Evolutionary conservation across 2,329 filamentous ascomycete species (phyloP).

Genomic region (Proliferodiscus dingleyae): DNA sequence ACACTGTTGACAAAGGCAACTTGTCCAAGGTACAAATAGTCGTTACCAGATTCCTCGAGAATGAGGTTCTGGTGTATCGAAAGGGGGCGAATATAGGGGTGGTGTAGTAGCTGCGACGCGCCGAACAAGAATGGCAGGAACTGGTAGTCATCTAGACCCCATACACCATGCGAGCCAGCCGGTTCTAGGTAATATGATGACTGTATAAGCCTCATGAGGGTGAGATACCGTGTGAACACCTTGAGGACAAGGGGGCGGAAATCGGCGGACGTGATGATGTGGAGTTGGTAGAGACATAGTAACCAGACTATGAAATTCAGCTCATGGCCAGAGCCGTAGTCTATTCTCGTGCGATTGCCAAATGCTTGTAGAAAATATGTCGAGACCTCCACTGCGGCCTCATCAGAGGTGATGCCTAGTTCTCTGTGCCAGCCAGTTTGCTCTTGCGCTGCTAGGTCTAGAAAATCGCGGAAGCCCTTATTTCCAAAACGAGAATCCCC

Average conservation of each 20-base stretch:
- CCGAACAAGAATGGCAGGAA: constrained; percentile 96
- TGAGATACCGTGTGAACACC: constrained; percentile 78
- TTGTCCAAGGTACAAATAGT: constrained; percentile 89
- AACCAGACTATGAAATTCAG: constrained; percentile 97
- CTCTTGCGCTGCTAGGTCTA: constrained; percentile 60
- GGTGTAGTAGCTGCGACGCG: constrained; percentile 80
- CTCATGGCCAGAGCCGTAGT: constrained; percentile 97
- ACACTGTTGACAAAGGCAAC: constrained; percentile 92
- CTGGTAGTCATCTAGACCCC: constrained; percentile 96
- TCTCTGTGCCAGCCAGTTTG: constrained; percentile 55
- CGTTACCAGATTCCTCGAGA: constrained; percentile 76
- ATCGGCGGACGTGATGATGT: constrained; percentile 56
- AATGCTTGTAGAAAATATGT: constrained; percentile 80
- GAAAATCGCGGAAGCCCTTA: constrained; percentile 78
- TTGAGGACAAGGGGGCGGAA: constrained; percentile 71
- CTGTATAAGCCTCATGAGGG: constrained; percentile 82
- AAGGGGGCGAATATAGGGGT: constrained; percentile 72
- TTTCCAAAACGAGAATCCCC: constrained; percentile 92
- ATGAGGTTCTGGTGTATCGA: constrained; percentile 84
- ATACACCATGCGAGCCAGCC: constrained; percentile 93
- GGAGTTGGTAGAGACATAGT: constrained; percentile 82
- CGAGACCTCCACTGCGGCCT: constrained; percentile 64
- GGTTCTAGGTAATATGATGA: constrained; percentile 94
- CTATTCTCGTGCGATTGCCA: constrained; percentile 80
- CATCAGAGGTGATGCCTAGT: constrained; percentile 47